Conservation (phyloP, 306 rosid genomes). For the Quercus bicolor region DNA sequence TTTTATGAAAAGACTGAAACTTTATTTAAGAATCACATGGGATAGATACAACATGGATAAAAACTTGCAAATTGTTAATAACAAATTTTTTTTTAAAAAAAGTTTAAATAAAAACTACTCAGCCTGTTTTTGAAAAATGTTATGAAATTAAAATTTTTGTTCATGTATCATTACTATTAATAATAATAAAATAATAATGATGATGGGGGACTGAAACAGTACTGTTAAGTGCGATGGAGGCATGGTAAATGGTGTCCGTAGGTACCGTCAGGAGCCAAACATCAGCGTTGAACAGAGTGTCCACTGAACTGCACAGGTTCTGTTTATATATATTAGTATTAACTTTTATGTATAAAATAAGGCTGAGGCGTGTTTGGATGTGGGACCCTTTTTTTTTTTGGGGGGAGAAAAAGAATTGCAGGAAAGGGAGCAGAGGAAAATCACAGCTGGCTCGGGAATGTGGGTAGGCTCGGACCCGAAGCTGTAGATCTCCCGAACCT, state of each 20-base stretch:
- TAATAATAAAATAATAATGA: neutral
- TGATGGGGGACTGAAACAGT: too few species aligned
- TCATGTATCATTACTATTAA: too few species aligned
- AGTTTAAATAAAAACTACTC: too few species aligned
- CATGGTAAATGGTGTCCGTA: constrained; percentile 1
- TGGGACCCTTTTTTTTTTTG: constrained; percentile 19
- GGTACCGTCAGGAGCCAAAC: constrained; percentile 11
- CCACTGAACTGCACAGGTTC: neutral
- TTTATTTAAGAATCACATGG: too few species aligned
- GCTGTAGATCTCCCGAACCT: constrained; percentile 30
- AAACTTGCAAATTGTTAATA: too few species aligned
- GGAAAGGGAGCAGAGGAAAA: neutral
- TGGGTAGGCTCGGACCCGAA: constrained; percentile 17
- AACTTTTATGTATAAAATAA: neutral
- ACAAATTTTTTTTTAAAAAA: too few species aligned
- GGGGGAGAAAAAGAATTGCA: neutral
- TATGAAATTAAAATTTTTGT: too few species aligned
- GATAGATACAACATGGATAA: too few species aligned
- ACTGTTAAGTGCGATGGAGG: neutral
- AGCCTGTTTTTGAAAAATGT: too few species aligned
- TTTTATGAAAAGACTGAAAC: too few species aligned
- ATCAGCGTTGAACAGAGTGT: constrained; percentile 15
- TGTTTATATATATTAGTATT: too few species aligned
- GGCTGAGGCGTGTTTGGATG: constrained; percentile 19
- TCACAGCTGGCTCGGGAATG: constrained; percentile 3